Base-by-base conservation (phyloP, 371 early-diverging fungal genomes). In the Rhizopus delemar region DNA sequence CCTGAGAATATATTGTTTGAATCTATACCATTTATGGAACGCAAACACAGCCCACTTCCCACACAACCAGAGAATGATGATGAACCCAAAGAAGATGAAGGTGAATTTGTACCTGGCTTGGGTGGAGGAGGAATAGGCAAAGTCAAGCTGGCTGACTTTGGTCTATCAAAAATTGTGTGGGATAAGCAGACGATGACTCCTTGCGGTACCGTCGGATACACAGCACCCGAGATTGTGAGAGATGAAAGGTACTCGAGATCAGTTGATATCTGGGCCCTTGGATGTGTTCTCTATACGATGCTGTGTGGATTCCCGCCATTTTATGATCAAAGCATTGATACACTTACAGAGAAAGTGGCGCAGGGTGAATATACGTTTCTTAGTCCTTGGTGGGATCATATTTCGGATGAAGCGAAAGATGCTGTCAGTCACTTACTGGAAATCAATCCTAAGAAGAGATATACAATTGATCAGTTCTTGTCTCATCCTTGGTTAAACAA, bases 181-280 rank as follows among this genome's bases (percentile, higher is more conserved):
- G 84, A 89, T 59, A 84, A 88, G 52, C 82, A 87, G 5, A 93
- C 94, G 12, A 84, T 81, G 80, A 94, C 95, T 5, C 95, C 95
- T 2, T 93, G 93, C 67, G 95, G 95, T 8, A 95, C 95, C 8
- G 88, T 92, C 2, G 93, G 93, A 16, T 93, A 93, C 59, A 92
- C 97, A 5, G 95, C 95, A 5, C 95, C 95, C 15, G 95, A 95
- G 69, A 92, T 94, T 38, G 86, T 95, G 43, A 83, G 83, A 43
- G 90, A 91, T 66, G 86, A 91, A 63, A 75, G 86, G 6, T 92
- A 93, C 67, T 87, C 88, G 50, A 90, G 89, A 70, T 83, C 88
- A 13, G 95, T 94, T 8, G 96, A 96, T 70, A 88, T 93, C 87
- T 96, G 96, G 96, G 92, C 94, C 13, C 81, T 94, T 46, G 96